These are phyloP conservation scores for Parasitella parasitica DNA, from an alignment of 371 early-diverging fungal species.

Conservation along the genomic window DNA sequence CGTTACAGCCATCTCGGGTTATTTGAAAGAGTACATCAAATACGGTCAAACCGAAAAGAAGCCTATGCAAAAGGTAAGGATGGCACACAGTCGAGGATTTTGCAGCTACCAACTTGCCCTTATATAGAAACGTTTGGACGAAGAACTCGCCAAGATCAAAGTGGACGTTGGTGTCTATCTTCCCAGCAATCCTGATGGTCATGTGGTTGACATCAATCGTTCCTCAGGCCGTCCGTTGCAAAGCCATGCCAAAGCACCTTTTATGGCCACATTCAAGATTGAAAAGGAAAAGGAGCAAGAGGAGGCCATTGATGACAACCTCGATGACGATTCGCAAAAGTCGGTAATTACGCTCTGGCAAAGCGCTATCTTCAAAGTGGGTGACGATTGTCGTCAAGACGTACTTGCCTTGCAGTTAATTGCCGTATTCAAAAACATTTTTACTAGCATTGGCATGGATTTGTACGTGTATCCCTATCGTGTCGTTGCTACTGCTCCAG, in stretches of 20 bases:
- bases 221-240: constrained; percentile 96
- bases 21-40: constrained; percentile 93
- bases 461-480: constrained; percentile 98
- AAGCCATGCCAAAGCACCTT: constrained; percentile 99
- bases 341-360: constrained; percentile 61
- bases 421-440: constrained; percentile 96
- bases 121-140: constrained; percentile 79
- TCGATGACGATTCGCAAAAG: constrained; percentile 29
- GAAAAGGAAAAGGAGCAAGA: constrained; percentile 55
- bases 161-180: constrained; percentile 98
- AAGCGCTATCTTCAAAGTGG: constrained; percentile 98
- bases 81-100: too few relatives aligned
- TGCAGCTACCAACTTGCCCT: too few relatives aligned
- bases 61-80: constrained; percentile 54
- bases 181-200: constrained; percentile 97
- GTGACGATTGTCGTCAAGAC: constrained; percentile 99
- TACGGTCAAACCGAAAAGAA: constrained; percentile 96
- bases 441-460: constrained; percentile 88
- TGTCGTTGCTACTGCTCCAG: constrained; percentile 97
- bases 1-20: constrained; percentile 96
- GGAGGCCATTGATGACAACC: constrained; percentile 43
- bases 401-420: constrained; percentile 98
- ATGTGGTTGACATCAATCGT: constrained; percentile 94
- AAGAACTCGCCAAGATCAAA: constrained; percentile 91
- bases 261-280: constrained; percentile 98